Evolutionary conservation across 2,329 filamentous ascomycete species (phyloP), one percentile per base, ranked within the genome.

Genomic region (Ustulina deusta): DNA sequence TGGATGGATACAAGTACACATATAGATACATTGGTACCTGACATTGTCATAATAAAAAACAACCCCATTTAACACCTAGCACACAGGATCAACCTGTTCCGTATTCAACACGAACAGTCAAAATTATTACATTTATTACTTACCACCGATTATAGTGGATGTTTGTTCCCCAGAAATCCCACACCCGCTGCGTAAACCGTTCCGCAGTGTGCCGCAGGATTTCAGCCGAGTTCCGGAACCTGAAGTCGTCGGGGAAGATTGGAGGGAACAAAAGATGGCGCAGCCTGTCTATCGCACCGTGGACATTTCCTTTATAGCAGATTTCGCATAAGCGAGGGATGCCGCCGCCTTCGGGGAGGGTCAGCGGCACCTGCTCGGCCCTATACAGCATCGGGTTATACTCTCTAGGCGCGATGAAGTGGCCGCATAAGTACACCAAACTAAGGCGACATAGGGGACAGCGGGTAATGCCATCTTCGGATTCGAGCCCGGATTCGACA

Each of bases 391-490:
- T 6, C 0, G 66, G 48, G 7, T 70, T 40, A 25, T 71, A 72
- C 0, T 46, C 29, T 0, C 15, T 32, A 2, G 71, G 34, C 7
- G 3, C 3, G 1, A 76, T 34, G 1, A 7, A 2, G 51, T 74
- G 73, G 0, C 63, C 66, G 42, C 74, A 76, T 0, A 2, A 0
- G n/a, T 76, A 68, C 1, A 1, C 0, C 2, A 73, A 13, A 4
- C 20, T 6, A 27, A 57, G 66, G 1, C 73, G 69, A 6, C 74
- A 76, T 0, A 71, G 3, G 0, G 74, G 71, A 27, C 74, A 75
- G 7, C n/a, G 15, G 0, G 22, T 46, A 3, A n/a, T 1, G 17
- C 20, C 17, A 0, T 25, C 0, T 11, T 11, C 11, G 1, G 42
- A 25, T 17, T 44, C 9, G 0, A 15, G 0, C 0, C 20, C 4